Conservation (phyloP, 2,329 filamentous ascomycete genomes). For the Aspergillus latus region DNA sequence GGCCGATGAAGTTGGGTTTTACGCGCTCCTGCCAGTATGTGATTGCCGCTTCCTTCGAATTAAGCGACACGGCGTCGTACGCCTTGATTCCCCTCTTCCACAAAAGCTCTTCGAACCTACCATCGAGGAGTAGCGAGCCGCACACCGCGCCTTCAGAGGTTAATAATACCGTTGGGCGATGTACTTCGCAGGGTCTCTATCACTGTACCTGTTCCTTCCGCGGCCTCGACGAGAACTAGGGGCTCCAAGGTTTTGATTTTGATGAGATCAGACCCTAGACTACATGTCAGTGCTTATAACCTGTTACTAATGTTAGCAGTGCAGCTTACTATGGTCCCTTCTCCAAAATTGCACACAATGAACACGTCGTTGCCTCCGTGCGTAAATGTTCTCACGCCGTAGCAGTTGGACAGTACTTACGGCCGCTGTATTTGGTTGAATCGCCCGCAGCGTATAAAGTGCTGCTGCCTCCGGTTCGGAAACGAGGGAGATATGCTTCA, state of each 20-base stretch:
- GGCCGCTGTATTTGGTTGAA: constrained; percentile 27
- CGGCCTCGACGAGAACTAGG: constrained; percentile 27
- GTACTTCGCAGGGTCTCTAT: too few species aligned
- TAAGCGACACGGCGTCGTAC: constrained; percentile 29
- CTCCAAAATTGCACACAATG: constrained; percentile 40
- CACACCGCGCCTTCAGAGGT: constrained; percentile 27
- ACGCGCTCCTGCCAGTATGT: constrained; percentile 33
- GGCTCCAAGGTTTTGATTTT: constrained; percentile 25
- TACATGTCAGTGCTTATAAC: neutral
- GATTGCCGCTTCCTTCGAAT: constrained; percentile 27
- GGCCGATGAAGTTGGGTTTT: constrained; percentile 27
- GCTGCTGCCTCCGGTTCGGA: constrained; percentile 36
- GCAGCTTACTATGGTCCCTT: constrained; percentile 35
- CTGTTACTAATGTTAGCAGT: neutral
- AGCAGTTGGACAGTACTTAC: constrained; percentile 11
- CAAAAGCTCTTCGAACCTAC: constrained; percentile 27
- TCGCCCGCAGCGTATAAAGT: constrained; percentile 28
- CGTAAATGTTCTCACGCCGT: neutral
- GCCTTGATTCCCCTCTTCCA: constrained; percentile 26
- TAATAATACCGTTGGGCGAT: neutral
- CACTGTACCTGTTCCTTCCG: constrained; percentile 27
- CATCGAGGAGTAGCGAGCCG: constrained; percentile 34
- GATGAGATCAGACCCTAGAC: constrained; percentile 31
- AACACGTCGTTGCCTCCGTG: constrained; percentile 29
- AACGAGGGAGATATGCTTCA: constrained; percentile 15